phyloP scores from a whole-genome alignment of 2,329 filamentous ascomycete species.

The Hypoxylon sp. region DNA sequence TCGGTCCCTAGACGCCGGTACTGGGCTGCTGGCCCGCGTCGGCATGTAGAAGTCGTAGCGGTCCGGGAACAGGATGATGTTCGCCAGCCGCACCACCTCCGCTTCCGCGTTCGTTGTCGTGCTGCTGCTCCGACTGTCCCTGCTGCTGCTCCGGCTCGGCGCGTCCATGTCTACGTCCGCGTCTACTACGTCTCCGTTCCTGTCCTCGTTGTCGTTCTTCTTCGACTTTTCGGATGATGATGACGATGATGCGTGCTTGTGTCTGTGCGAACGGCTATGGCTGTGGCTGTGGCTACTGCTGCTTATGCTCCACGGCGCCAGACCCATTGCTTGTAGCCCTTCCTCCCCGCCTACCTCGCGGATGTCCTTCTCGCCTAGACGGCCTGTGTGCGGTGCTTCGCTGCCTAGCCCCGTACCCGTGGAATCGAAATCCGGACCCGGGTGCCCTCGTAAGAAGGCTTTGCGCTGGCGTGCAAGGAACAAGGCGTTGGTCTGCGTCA shows the following conservation, averaged over 20 bases:
- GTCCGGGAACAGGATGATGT: conserved; percentile 71
- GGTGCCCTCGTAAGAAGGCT: conserved; percentile 68
- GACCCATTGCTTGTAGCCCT: conserved; percentile 70
- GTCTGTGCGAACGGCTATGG: conserved; percentile 30
- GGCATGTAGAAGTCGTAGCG: conserved; percentile 65
- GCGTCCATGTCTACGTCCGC: conserved; percentile 41
- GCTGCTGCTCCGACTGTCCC: conserved; percentile 45
- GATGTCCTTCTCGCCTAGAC: conserved; percentile 67
- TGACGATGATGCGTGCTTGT: conserved; percentile 31
- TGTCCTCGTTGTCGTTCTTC: conserved; percentile 10
- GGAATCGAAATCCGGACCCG: conserved; percentile 70
- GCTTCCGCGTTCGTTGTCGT: conserved; percentile 61
- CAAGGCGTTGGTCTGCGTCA: conserved; percentile 71
- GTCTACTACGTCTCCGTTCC: conserved; percentile 30
- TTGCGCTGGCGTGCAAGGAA: conserved; percentile 71
- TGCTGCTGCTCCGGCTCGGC: conserved; percentile 44
- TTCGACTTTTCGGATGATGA: conserved; percentile 41
- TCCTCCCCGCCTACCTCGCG: conserved; percentile 65
- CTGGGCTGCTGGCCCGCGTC: conserved; percentile 54
- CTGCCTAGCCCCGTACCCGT: conserved; percentile 65
- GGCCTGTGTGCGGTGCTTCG: conserved; percentile 65
- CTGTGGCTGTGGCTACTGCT: conserved; percentile 46
- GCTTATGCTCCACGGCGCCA: conserved; percentile 65
- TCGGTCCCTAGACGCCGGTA: conserved; percentile 26
- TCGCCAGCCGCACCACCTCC: conserved; percentile 68